A percentile compares a stretch with the other conserved stretches of the same genome.
phyloP scores from a whole-genome alignment of 352 stramenopile species.

The Globisporangium sylvaticum region DNA sequence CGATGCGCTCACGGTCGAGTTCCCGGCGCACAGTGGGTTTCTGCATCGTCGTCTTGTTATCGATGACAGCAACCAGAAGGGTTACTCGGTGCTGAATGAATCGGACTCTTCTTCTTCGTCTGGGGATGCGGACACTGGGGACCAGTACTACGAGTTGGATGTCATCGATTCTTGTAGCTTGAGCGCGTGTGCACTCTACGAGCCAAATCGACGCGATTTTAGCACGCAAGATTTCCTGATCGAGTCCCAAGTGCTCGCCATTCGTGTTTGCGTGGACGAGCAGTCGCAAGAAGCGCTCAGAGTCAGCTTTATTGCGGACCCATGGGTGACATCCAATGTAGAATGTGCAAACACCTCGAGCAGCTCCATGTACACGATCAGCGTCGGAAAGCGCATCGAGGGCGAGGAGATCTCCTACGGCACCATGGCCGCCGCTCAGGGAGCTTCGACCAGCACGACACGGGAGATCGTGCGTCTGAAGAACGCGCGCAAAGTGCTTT shows the following conservation, averaged over 20 bases:
- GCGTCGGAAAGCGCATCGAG: slow-evolving; percentile 8
- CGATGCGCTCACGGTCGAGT: slow-evolving; percentile 8
- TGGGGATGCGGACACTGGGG: neutral
- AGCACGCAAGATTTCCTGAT: neutral
- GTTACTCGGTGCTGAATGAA: neutral
- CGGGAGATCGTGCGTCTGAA: slow-evolving; percentile 3
- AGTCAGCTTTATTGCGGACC: neutral
- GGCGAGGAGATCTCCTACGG: slow-evolving; percentile 6
- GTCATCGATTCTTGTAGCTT: neutral
- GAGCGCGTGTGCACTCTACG: neutral
- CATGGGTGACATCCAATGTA: neutral
- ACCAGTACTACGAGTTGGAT: slow-evolving; percentile 5
- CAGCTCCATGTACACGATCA: slow-evolving; percentile 3
- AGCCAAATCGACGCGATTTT: neutral
- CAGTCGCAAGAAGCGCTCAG: neutral
- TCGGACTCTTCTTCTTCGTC: neutral
- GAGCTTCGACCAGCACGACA: neutral
- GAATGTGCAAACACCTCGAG: neutral
- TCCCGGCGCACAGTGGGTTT: slow-evolving; percentile 1
- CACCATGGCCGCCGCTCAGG: neutral
- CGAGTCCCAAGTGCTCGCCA: neutral
- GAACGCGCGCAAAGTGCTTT: slow-evolving; percentile 23
- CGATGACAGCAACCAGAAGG: neutral
- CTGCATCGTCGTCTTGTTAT: neutral
- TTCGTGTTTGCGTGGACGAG: slow-evolving; percentile 1